These are phyloP conservation scores for Microsporum audouinii DNA, from an alignment of 2,329 filamentous ascomycete genomes.

Conservation along the genomic window DNA sequence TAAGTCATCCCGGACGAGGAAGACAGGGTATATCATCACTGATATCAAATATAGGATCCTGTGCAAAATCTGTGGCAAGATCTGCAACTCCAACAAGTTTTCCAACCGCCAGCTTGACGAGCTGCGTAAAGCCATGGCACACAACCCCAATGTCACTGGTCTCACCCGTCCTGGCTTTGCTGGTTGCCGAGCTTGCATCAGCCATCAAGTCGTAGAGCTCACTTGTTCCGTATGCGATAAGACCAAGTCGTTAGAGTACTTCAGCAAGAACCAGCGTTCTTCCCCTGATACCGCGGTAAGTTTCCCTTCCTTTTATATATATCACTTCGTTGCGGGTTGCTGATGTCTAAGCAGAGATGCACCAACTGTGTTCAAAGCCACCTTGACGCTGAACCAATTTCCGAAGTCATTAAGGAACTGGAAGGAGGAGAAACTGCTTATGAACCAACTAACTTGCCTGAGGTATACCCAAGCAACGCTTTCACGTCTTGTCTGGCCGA, in stretches of 20 bases:
- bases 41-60: slow-evolving; percentile 28
- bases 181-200: slow-evolving; percentile 37
- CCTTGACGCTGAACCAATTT: slow-evolving; percentile 24
- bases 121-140: slow-evolving; percentile 20
- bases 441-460: background rate
- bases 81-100: slow-evolving; percentile 27
- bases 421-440: slow-evolving; percentile 3
- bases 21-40: background rate
- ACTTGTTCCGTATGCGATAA: slow-evolving; percentile 38
- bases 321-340: background rate
- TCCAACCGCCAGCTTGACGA: slow-evolving; percentile 39
- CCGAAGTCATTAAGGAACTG: slow-evolving; percentile 21
- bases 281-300: slow-evolving; percentile 38
- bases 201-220: slow-evolving; percentile 36
- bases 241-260: slow-evolving; percentile 38
- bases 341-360: slow-evolving; percentile 31
- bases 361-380: slow-evolving; percentile 27
- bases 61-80: slow-evolving; percentile 38
- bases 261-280: slow-evolving; percentile 39
- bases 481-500: background rate
- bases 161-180: slow-evolving; percentile 17
- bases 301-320: slow-evolving; percentile 6
- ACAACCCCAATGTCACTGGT: slow-evolving; percentile 13
- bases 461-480: background rate
- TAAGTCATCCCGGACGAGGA: background rate